phyloP scores from a whole-genome alignment of 768 basidiomycete species.

The Tricholoma matsutake region DNA sequence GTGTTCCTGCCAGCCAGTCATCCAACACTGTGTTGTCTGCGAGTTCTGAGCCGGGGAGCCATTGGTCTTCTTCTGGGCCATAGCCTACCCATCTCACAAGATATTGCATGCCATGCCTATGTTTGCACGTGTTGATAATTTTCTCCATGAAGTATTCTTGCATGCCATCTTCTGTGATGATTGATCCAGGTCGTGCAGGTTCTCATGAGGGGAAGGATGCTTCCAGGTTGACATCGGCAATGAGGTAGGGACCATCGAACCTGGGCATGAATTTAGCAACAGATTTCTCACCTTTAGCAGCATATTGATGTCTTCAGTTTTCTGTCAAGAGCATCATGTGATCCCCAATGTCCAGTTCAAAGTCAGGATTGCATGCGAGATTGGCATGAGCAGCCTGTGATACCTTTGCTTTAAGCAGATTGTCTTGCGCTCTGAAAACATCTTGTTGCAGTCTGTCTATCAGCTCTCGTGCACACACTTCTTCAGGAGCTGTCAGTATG shows the following conservation, averaged over 20 bases:
- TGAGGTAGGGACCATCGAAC: neutral
- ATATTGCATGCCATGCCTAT: neutral
- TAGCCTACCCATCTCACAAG: neutral
- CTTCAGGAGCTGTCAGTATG: constrained; percentile 18
- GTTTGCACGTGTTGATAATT: neutral
- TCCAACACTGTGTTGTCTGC: neutral
- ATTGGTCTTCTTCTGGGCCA: too few relatives aligned
- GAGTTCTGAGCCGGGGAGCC: neutral
- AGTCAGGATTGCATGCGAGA: neutral
- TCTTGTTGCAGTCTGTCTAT: too few relatives aligned
- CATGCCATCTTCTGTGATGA: neutral
- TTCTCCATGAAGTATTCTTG: too few relatives aligned
- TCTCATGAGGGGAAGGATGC: neutral
- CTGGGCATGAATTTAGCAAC: too few relatives aligned
- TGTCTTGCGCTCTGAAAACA: too few relatives aligned
- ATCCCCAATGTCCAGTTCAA: constrained; percentile 6
- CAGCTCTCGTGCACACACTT: constrained; percentile 4
- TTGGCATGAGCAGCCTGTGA: neutral
- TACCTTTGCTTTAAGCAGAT: too few relatives aligned
- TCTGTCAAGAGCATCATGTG: constrained; percentile 27
- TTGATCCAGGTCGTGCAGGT: neutral
- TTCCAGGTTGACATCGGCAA: neutral
- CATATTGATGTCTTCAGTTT: constrained; percentile 19
- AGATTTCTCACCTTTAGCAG: too few relatives aligned
- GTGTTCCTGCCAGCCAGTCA: too few relatives aligned